These are phyloP conservation scores for Epichloe baconii DNA, from an alignment of 2,329 filamentous ascomycete genomes.

Conservation along the genomic window DNA sequence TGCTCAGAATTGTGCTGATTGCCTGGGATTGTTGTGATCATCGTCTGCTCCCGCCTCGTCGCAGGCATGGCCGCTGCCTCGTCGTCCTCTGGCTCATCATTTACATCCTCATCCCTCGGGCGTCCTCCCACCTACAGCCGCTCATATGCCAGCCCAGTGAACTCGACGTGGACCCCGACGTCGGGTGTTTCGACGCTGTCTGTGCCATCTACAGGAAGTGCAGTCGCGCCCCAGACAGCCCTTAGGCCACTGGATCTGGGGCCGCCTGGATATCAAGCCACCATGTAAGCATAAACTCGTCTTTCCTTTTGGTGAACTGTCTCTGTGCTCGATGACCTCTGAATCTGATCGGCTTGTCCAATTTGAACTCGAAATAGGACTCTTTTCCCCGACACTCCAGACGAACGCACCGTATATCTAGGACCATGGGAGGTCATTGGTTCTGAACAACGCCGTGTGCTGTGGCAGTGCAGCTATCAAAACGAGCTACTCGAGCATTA, in stretches of 20 bases:
- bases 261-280: conserved; percentile 40
- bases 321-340: neutral
- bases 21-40: neutral
- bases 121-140: conserved; percentile 28
- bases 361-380: conserved; percentile 21
- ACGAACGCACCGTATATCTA: conserved; percentile 37
- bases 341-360: conserved; percentile 9
- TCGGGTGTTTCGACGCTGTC: conserved; percentile 31
- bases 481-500: conserved; percentile 39
- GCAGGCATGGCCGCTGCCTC: conserved; percentile 23
- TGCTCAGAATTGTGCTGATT: neutral
- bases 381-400: conserved; percentile 35
- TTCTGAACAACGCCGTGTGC: conserved; percentile 32
- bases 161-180: conserved; percentile 33
- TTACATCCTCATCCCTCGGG: conserved; percentile 31
- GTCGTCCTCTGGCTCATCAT: conserved; percentile 36
- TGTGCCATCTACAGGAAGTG: conserved; percentile 25
- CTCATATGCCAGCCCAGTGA: conserved; percentile 28
- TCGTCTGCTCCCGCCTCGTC: neutral
- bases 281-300: conserved; percentile 27
- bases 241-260: conserved; percentile 36
- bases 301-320: neutral
- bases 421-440: conserved; percentile 40
- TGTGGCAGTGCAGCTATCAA: conserved; percentile 40
- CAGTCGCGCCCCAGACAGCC: conserved; percentile 22